These are phyloP conservation scores for Trichosporon asahii DNA, from an alignment of 1,284 basidiomycete genomes.

Conservation along the genomic window DNA sequence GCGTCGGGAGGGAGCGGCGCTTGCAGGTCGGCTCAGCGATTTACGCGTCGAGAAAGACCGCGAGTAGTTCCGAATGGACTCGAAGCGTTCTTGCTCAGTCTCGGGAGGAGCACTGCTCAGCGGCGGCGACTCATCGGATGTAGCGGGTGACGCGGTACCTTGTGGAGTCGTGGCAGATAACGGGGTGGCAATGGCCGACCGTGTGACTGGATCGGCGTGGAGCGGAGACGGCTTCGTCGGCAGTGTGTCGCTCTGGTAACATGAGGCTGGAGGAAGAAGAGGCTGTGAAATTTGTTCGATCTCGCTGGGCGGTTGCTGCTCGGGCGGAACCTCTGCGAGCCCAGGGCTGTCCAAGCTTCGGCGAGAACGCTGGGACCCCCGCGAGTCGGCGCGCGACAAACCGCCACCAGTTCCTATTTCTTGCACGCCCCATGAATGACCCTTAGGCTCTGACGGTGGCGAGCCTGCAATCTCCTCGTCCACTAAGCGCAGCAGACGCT, in stretches of 20 bases:
- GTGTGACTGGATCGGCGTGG: not conserved
- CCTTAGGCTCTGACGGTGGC: slow-evolving; percentile 6
- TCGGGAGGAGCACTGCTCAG: slow-evolving; percentile 16
- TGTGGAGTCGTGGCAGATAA: not conserved
- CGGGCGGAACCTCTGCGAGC: not conserved
- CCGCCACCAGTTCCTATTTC: slow-evolving; percentile 29
- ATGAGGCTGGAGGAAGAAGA: not conserved
- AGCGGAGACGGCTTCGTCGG: not conserved
- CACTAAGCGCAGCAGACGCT: slow-evolving; percentile 46
- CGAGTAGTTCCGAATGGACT: slow-evolving; percentile 41
- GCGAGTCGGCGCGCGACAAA: slow-evolving; percentile 1
- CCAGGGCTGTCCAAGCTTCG: slow-evolving; percentile 1
- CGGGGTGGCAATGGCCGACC: not conserved
- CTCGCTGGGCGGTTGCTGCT: not conserved
- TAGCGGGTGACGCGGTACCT: slow-evolving; percentile 23
- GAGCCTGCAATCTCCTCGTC: slow-evolving; percentile 41
- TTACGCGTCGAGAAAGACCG: slow-evolving; percentile 16
- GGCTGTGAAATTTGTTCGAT: not conserved
- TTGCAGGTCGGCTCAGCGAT: slow-evolving; percentile 10
- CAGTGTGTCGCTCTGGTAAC: not conserved
- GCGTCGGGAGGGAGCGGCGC: slow-evolving; percentile 14
- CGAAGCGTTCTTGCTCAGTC: slow-evolving; percentile 29
- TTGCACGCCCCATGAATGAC: slow-evolving; percentile 26
- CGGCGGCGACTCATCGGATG: not conserved
- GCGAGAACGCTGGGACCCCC: not conserved